phyloP scores from a whole-genome alignment of 768 basidiomycete genomes.

The Amanita brunnescens region DNA sequence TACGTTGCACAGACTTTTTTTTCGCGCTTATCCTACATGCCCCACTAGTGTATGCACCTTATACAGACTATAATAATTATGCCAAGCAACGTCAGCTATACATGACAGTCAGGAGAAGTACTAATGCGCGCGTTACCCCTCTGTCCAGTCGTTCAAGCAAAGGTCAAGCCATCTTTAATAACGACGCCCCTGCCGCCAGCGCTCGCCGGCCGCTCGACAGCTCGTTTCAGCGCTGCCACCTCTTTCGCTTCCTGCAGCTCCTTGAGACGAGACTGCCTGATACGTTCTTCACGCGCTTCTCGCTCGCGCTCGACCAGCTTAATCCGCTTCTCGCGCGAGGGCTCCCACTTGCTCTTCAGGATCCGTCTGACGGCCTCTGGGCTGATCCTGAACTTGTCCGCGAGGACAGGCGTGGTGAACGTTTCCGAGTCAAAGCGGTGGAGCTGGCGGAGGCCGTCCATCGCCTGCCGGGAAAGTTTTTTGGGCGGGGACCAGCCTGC shows the following conservation, averaged over 20 bases:
- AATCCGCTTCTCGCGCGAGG: slow-evolving; percentile 42
- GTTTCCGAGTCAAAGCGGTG: slow-evolving; percentile 52
- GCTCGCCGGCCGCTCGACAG: neutral
- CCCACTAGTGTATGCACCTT: neutral
- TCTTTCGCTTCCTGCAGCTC: slow-evolving; percentile 32
- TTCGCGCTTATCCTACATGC: neutral
- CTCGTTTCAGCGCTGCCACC: slow-evolving; percentile 18
- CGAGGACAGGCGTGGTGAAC: slow-evolving; percentile 61
- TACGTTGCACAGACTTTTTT: neutral
- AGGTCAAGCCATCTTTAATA: slow-evolving; percentile 30
- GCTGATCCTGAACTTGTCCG: slow-evolving; percentile 69
- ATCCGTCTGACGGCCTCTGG: slow-evolving; percentile 78
- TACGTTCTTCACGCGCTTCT: slow-evolving; percentile 29
- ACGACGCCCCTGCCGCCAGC: slow-evolving; percentile 13
- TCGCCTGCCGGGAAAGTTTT: slow-evolving; percentile 75
- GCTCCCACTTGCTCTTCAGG: slow-evolving; percentile 66
- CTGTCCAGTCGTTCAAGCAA: slow-evolving; percentile 13
- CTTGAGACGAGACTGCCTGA: slow-evolving; percentile 29
- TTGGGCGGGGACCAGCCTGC: slow-evolving; percentile 71
- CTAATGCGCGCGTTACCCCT: neutral
- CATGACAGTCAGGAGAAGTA: neutral
- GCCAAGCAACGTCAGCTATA: neutral
- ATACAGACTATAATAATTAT: neutral
- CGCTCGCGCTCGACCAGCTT: slow-evolving; percentile 44
- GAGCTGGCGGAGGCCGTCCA: slow-evolving; percentile 69